Conservation (phyloP, 169 alveolate genomes). For the Eimeria maxima region DNA sequence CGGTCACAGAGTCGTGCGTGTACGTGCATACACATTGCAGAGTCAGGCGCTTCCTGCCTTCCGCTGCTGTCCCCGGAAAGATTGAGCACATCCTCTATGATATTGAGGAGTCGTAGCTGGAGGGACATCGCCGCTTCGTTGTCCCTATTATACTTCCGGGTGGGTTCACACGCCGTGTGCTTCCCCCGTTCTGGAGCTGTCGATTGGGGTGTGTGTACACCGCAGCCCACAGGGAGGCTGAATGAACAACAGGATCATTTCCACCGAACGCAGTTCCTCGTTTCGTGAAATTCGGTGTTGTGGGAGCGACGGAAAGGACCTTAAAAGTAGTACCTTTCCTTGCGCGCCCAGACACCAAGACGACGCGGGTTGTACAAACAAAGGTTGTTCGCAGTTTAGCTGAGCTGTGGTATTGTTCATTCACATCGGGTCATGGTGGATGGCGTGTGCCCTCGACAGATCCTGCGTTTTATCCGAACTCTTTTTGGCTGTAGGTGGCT, state of each 20-base stretch:
- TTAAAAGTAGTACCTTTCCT: not conserved
- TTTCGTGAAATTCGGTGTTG: not conserved
- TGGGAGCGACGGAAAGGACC: too few relatives aligned
- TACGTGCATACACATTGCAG: not conserved
- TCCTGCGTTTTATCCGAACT: not conserved
- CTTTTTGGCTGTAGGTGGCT: not conserved
- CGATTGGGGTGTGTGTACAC: slow-evolving; percentile 17
- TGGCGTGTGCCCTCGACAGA: not conserved
- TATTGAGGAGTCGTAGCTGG: not conserved
- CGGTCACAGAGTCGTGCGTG: too few relatives aligned
- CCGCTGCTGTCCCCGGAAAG: not conserved
- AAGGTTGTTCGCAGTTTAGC: not conserved
- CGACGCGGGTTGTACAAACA: not conserved
- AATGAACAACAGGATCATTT: not conserved
- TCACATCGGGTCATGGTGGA: not conserved
- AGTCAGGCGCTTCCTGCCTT: slow-evolving; percentile 17
- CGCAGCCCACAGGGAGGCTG: slow-evolving; percentile 32
- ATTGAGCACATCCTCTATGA: not conserved
- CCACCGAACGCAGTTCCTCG: not conserved
- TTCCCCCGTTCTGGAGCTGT: slow-evolving; percentile 30
- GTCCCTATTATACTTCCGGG: not conserved
- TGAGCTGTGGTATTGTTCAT: not conserved
- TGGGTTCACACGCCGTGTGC: not conserved
- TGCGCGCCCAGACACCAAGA: not conserved
- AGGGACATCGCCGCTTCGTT: too few relatives aligned